Evolutionary conservation across 140 eudicot genomes (phyloP).

Genomic region (Ambrosia hybrid): DNA sequence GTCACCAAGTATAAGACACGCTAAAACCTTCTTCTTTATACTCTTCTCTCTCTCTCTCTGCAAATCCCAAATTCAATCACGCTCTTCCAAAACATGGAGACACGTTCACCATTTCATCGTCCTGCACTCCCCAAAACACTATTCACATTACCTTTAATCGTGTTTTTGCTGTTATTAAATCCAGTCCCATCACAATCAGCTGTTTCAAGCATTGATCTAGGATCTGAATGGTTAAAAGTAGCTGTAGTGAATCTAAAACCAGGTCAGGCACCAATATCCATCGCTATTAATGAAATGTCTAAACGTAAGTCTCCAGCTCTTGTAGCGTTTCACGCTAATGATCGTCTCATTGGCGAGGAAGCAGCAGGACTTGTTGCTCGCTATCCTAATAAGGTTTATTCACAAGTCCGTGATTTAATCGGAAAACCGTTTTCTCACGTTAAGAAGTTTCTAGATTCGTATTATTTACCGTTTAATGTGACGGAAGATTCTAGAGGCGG

Average conservation of each 20-base stretch:
- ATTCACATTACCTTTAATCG: slow-evolving; percentile 31
- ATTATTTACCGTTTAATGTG: slow-evolving; percentile 57
- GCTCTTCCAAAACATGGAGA: neutral
- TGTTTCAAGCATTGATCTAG: slow-evolving; percentile 91
- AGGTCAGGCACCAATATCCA: slow-evolving; percentile 79
- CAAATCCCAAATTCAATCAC: slow-evolving; percentile 21
- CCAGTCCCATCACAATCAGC: slow-evolving; percentile 60
- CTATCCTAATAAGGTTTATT: slow-evolving; percentile 76
- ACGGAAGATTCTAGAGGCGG: slow-evolving; percentile 51
- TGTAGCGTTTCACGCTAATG: slow-evolving; percentile 64
- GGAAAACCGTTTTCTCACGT: slow-evolving; percentile 47
- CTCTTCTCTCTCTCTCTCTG: neutral
- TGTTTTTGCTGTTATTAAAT: slow-evolving; percentile 30
- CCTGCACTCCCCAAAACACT: slow-evolving; percentile 20
- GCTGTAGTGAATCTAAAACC: slow-evolving; percentile 93
- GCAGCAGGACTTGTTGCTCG: slow-evolving; percentile 75
- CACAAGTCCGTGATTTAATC: slow-evolving; percentile 64
- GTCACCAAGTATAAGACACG: slow-evolving; percentile 1
- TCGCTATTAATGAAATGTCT: slow-evolving; percentile 98
- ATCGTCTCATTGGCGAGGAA: slow-evolving; percentile 89
- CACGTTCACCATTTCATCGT: neutral
- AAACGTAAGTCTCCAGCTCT: slow-evolving; percentile 88
- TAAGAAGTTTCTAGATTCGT: slow-evolving; percentile 29
- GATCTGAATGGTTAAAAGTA: slow-evolving; percentile 90
- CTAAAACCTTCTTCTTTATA: slow-evolving; percentile 35